Base-by-base conservation (phyloP, 257 asterid species). In the Ajuga chamaepitys region DNA sequence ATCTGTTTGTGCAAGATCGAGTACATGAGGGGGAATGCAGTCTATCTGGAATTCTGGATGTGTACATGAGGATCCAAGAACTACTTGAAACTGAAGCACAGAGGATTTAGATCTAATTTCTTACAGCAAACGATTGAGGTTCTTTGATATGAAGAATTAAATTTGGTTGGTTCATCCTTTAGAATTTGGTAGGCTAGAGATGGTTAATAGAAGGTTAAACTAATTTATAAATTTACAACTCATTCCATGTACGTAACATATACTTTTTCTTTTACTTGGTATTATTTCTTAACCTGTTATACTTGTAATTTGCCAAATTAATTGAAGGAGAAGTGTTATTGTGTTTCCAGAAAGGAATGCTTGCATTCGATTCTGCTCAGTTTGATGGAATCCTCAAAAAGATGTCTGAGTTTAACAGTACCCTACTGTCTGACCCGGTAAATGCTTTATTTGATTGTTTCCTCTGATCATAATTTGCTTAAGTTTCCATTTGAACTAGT, bases 351-450 rank as follows among this genome's bases (percentile, higher is more conserved):
- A 93, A 83, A 88, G 99, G 97, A 66, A 87, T 93, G 96, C 96
- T 93, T 48, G 85, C 80, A 58, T 89, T 87, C 64, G 99, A 93
- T 37, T 70, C 70, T 4, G 99, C 97, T 57, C 99, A 89, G 80
- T 93, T 81, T 78, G 99, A 93, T 80, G 95, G 97, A 58, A 93
- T 93, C 72, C 86, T 89, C 75, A 93, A 86, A 76, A 93, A 93
- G 76, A 70, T 89, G 52, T 75, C 88, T 16, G 98, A 93, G 80
- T 93, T 93, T 66, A 89, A 88, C 83, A 83, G 55, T 62, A 62
- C 83, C 57, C 69, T 87, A 68, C 69, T 78, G 51, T 80, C 97
- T 65, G 92, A 83, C 68, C 57, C 72, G 77, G 99, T 93, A 87
- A 78, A 73, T 78, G 52, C 61, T 74, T 68, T 47, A 10, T 46